phyloP scores from a whole-genome alignment of 352 stramenopile genomes.

The Globisporangium nagaii region DNA sequence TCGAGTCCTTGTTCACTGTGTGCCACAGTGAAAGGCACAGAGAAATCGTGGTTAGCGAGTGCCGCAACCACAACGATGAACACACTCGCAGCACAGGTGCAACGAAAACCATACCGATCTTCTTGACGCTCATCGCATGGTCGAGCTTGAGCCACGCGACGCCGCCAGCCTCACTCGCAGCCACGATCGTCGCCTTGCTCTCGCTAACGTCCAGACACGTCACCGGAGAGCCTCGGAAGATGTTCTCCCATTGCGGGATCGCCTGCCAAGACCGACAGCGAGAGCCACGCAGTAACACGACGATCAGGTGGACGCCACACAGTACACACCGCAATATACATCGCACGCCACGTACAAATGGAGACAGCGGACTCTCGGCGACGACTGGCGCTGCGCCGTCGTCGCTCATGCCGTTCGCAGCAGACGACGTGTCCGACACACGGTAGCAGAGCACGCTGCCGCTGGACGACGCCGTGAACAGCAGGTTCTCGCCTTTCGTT shows the following conservation, averaged over 20 bases:
- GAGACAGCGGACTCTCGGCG: neutral
- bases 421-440: conserved; percentile 22
- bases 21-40: conserved; percentile 1
- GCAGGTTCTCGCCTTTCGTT: conserved; percentile 33
- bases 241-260: conserved; percentile 55
- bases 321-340: neutral
- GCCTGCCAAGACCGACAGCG: conserved; percentile 6
- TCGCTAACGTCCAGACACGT: conserved; percentile 60
- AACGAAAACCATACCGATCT: conserved; percentile 30
- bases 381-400: conserved; percentile 5
- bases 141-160: conserved; percentile 70
- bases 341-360: conserved; percentile 9
- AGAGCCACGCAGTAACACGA: neutral
- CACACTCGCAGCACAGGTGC: too few relatives aligned
- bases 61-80: neutral
- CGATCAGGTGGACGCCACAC: neutral
- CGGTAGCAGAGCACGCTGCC: conserved; percentile 43
- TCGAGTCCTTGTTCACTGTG: conserved; percentile 45
- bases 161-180: conserved; percentile 41
- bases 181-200: conserved; percentile 39
- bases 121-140: conserved; percentile 36
- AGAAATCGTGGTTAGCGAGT: neutral
- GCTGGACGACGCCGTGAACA: conserved; percentile 54
- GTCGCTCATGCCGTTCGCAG: conserved; percentile 11
- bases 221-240: conserved; percentile 33